Conservation (phyloP, 2,329 filamentous ascomycete species). For the Fusarium mangiferae region DNA sequence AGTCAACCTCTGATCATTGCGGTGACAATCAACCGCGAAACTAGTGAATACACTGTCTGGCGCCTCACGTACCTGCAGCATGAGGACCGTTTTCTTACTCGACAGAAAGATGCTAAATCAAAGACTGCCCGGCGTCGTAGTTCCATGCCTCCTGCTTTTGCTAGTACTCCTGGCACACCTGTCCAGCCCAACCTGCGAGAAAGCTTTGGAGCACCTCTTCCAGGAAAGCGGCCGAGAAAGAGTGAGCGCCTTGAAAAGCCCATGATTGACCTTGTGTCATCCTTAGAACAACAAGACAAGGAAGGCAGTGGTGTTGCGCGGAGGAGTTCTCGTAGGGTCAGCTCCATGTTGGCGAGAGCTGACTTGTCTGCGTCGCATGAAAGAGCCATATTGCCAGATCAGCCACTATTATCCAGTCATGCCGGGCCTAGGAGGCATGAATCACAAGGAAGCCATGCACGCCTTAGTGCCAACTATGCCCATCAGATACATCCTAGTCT, state of each 20-base stretch:
- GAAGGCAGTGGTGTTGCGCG: constrained; percentile 63
- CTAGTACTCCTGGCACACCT: constrained; percentile 82
- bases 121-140: constrained; percentile 65
- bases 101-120: constrained; percentile 58
- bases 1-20: constrained; percentile 73
- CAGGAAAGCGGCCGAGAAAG: constrained; percentile 64
- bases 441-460: constrained; percentile 67
- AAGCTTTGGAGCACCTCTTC: constrained; percentile 73
- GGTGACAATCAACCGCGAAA: constrained; percentile 82
- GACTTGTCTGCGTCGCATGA: constrained; percentile 90
- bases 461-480: constrained; percentile 54
- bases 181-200: constrained; percentile 77
- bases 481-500: constrained; percentile 62
- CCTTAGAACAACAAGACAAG: constrained; percentile 75
- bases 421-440: constrained; percentile 71
- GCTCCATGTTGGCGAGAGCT: constrained; percentile 87
- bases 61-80: constrained; percentile 80
- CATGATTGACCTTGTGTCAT: constrained; percentile 73
- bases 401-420: constrained; percentile 54
- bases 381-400: constrained; percentile 80
- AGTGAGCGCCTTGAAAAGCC: constrained; percentile 63
- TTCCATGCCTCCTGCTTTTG: constrained; percentile 73
- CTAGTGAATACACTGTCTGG: constrained; percentile 86
- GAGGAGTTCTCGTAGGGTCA: constrained; percentile 80
- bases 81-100: constrained; percentile 65